Evolutionary conservation across 164 flowering plant species (phyloP), one percentile per base, ranked within the genome.

Genomic region (Litsea cubeba): DNA sequence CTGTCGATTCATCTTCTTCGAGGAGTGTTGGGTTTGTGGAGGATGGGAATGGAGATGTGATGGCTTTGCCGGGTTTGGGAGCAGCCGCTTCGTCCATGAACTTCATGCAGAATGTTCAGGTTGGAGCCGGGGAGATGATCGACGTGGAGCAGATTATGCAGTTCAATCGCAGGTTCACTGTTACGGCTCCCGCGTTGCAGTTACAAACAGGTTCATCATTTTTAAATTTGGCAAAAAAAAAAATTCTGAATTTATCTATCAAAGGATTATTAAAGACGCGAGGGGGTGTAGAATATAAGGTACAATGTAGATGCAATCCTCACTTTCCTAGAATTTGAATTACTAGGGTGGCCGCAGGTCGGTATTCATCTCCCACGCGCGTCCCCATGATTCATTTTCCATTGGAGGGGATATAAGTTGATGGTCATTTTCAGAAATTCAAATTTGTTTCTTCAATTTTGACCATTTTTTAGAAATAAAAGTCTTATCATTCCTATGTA

Each of bases 71-170:
- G 35, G 35, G 35, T 30, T 30, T 30, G 35, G 69, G 18, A 2
- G 69, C 69, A 8, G 69, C 49, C 8, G 20, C 69, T 17, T 67
- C 69, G 1, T 7, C 60, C 5, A 57, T 69, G 58, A 69, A 69
- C 14, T 8, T 46, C 22, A 32, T 25, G 25, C 74, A 40, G 51
- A 72, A 51, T n/a, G 17, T 60, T 17, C 20, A 40, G 40, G 74
- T 72, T 18, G 50, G 51, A 26, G 12, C 20, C 6, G 35, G 68
- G 22, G 74, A 72, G 25, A 72, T 28, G 23, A 72, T 72, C 28
- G 20, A 62, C 35, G 50, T 72, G 20, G 51, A 72, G 68, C 74
- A 62, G 66, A 68, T 62, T 11, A 4, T 72, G 22, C 50, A 62
- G n/a, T 67, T 62, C 35, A 72, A 62, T 23, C 68, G 46, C 6